Conservation (phyloP, 2,329 filamentous ascomycete species). For the Hypoxylon rubiginosum region DNA sequence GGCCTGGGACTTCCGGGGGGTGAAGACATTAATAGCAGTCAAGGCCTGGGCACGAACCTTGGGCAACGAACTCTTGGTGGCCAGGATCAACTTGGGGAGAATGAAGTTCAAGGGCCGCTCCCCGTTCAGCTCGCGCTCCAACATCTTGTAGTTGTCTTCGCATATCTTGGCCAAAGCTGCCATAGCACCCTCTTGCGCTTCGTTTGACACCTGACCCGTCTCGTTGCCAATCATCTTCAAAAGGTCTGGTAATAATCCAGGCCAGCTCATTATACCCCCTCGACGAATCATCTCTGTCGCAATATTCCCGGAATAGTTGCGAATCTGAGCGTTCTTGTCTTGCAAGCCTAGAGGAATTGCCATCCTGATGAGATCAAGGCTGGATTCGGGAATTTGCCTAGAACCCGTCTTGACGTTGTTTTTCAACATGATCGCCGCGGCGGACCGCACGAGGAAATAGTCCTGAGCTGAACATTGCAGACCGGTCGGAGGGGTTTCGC, state of each 20-base stretch:
- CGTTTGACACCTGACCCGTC: slow-evolving; percentile 73
- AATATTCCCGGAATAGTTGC: slow-evolving; percentile 90
- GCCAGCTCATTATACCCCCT: slow-evolving; percentile 90
- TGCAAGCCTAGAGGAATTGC: slow-evolving; percentile 83
- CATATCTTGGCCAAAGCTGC: slow-evolving; percentile 94
- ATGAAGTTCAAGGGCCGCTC: slow-evolving; percentile 89
- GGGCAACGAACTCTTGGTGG: slow-evolving; percentile 80
- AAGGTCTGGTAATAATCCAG: slow-evolving; percentile 87
- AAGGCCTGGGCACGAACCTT: slow-evolving; percentile 86
- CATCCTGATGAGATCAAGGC: slow-evolving; percentile 82
- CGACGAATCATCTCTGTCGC: slow-evolving; percentile 91
- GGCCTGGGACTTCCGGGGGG: slow-evolving; percentile 85
- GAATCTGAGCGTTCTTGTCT: slow-evolving; percentile 84
- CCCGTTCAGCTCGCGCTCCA: slow-evolving; percentile 90
- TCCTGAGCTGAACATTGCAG: slow-evolving; percentile 71
- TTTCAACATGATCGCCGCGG: slow-evolving; percentile 94
- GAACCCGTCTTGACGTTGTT: slow-evolving; percentile 86
- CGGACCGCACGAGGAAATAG: slow-evolving; percentile 83
- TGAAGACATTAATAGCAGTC: slow-evolving; percentile 90
- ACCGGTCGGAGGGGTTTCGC: slow-evolving; percentile 70
- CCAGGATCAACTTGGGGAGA: slow-evolving; percentile 90
- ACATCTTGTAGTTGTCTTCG: slow-evolving; percentile 89
- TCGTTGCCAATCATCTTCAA: slow-evolving; percentile 82
- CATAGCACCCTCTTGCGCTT: slow-evolving; percentile 94
- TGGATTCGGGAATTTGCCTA: slow-evolving; percentile 80